Base-by-base conservation (phyloP, 2,329 filamentous ascomycete species). In the Alternaria atra region DNA sequence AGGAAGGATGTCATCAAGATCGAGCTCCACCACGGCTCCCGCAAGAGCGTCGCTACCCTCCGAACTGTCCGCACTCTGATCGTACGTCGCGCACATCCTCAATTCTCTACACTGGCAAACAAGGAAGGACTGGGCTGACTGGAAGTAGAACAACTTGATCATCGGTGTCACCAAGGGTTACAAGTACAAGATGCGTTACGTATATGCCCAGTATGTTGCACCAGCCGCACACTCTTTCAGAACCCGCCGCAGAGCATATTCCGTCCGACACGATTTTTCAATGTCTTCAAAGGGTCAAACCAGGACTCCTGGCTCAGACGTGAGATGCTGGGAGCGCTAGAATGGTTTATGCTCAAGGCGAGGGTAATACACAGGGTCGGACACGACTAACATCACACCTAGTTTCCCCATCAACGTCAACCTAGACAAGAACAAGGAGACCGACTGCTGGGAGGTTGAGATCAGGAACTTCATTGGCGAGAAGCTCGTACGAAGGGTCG, bases 101-200 rank as follows among this genome's bases (percentile, higher is more conserved):
- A 20, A 54, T 15, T 15, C 46, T 10, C 53, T 23, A 57, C 30
- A 40, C 32, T 43, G 27, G 42, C n/a, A 51, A 29, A 47, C 37
- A 35, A 12, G 30, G 23, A 43, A 37, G 63, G 44, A 61, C 30
- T 35, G 54, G 66, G 52, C 74, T 75, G 64, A 77, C 67, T 60
- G 50, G 60, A 23, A 54, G 34, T 55, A 77, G 74, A 92, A 96
- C 89, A 99, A 99, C 91, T 83, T 99, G 86, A 92, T 99, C 84
- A 90, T 94, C 79, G 95, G 95, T 84, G 95, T 99, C 74, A 99
- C 95, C 83, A 97, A 94, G 88, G 95, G 95, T 76, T 99, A 91
- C 92, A 96, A 96, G 88, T 99, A 99, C 91, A 99, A 99, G 92
- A 98, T 99, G 94, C 93, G 96, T 80, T 99, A 99, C 87, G 95